Evolutionary conservation across 257 asterid genomes (phyloP).

Genomic region (Cruciata laevipes): DNA sequence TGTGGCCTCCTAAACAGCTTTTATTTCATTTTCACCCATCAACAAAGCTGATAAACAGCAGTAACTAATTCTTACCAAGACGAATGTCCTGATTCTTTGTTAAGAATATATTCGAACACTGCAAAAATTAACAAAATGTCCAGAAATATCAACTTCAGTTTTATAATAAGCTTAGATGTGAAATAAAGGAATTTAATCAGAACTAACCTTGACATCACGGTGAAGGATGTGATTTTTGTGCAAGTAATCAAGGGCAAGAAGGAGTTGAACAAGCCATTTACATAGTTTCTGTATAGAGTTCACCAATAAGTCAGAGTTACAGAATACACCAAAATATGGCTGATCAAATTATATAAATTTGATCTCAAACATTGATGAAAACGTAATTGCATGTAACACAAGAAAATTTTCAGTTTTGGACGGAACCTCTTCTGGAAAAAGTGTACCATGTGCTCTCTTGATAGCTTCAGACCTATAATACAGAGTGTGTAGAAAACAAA

Average conservation of each 20-base stretch:
- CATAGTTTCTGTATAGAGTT: conserved; percentile 60
- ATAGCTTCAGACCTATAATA: conserved; percentile 76
- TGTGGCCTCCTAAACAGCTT: not conserved
- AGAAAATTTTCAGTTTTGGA: not conserved
- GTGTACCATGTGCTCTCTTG: conserved; percentile 61
- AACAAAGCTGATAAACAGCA: conserved; percentile 6
- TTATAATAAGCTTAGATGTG: not conserved
- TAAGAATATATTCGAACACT: conserved; percentile 92
- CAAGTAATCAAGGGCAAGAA: conserved; percentile 85
- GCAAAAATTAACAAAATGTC: conserved; percentile 26
- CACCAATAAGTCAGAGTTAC: conserved; percentile 16
- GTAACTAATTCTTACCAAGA: conserved; percentile 49
- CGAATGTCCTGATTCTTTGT: conserved; percentile 82
- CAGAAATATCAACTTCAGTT: conserved; percentile 12
- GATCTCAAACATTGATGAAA: not conserved
- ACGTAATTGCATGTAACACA: not conserved
- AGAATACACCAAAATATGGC: conserved; percentile 2
- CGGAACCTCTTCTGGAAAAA: conserved; percentile 73
- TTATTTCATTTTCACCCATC: not conserved
- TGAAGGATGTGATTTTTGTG: conserved; percentile 84
- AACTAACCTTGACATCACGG: conserved; percentile 82
- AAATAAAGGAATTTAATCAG: not conserved
- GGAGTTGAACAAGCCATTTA: conserved; percentile 88
- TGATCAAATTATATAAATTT: not conserved
- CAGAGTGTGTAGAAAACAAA: conserved; percentile 12